Evolutionary conservation across 176 grass and related monocot genomes (phyloP).

Genomic region (Elaeis guineensis): DNA sequence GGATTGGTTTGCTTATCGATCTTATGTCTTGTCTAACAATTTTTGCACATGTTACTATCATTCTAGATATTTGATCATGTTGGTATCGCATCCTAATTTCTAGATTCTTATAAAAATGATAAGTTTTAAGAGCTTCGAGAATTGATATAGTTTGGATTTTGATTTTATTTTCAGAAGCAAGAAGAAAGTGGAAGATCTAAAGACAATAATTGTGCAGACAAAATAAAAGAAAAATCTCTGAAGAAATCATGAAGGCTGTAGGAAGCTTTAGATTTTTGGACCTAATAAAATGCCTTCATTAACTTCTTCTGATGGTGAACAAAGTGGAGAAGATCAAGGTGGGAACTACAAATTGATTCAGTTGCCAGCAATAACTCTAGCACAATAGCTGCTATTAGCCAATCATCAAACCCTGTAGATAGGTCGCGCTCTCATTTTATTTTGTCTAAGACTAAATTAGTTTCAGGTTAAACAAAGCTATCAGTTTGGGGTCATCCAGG

Average conservation of each 20-base stretch:
- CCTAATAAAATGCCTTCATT: constrained; percentile 24
- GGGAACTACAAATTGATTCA: constrained; percentile 25
- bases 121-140: too few species aligned
- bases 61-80: too few species aligned
- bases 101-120: too few species aligned
- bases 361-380: constrained; percentile 16
- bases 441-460: constrained; percentile 29
- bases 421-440: constrained; percentile 33
- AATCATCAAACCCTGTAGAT: constrained; percentile 23
- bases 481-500: constrained; percentile 71
- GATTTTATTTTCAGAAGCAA: constrained; percentile 36
- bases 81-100: too few species aligned
- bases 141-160: too few species aligned
- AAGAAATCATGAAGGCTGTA: constrained; percentile 11
- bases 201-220: constrained; percentile 1
- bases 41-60: too few species aligned
- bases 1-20: too few species aligned
- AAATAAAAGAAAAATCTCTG: constrained; percentile 26
- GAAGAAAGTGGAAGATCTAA: constrained; percentile 8
- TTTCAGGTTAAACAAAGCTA: constrained; percentile 69
- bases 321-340: constrained; percentile 27
- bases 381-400: background rate
- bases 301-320: constrained; percentile 28
- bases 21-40: too few species aligned
- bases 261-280: constrained; percentile 13